A percentile compares a stretch with the other conserved stretches of the same genome.
These are phyloP conservation scores for Anethum foeniculum DNA, from an alignment of 140 eudicot genomes.

Conservation along the genomic window DNA sequence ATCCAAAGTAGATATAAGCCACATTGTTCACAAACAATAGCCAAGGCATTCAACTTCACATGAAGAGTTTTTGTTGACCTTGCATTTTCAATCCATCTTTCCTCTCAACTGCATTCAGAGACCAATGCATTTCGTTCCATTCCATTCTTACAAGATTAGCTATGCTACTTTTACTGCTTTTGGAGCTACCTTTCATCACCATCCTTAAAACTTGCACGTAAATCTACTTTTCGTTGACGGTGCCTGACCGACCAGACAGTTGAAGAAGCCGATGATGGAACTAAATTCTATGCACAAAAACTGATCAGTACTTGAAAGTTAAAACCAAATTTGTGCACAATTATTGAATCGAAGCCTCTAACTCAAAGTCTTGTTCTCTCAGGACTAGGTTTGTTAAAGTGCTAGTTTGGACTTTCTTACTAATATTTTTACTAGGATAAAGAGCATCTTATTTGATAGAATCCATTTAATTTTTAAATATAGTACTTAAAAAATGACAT, in stretches of 20 bases:
- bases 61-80: too few species aligned
- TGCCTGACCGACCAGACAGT: conserved; percentile 70
- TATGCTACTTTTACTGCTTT: background rate
- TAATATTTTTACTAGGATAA: too few species aligned
- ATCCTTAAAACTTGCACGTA: conserved; percentile 19
- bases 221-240: conserved; percentile 51
- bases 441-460: too few species aligned
- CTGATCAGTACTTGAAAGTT: too few species aligned
- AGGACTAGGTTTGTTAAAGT: too few species aligned
- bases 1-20: too few species aligned
- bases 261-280: conserved; percentile 55
- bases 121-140: background rate
- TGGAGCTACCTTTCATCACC: background rate
- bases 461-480: too few species aligned
- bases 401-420: too few species aligned
- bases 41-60: background rate
- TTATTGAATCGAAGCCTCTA: conserved; percentile 56
- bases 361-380: conserved; percentile 21
- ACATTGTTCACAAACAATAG: background rate
- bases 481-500: too few species aligned
- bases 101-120: too few species aligned
- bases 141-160: conserved; percentile 24
- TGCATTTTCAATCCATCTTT: too few species aligned
- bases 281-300: conserved; percentile 45
- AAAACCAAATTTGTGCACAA: conserved; percentile 64